Evolutionary conservation across 306 rosid species (phyloP).

Genomic region (Cucurbita moschata): DNA sequence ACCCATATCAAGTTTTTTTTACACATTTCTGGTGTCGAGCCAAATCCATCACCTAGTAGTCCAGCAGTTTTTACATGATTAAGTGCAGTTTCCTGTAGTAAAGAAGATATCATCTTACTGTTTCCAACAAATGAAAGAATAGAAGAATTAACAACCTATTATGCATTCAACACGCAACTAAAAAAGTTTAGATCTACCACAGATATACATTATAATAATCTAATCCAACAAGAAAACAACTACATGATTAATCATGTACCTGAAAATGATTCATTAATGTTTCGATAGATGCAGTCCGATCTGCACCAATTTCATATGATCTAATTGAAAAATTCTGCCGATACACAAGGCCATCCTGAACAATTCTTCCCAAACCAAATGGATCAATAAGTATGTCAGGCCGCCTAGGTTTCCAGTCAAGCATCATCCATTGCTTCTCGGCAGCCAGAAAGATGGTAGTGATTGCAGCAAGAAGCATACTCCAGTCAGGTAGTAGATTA

Average conservation of each 20-base stretch:
- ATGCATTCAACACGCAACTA: background rate
- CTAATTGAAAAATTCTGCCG: slow-evolving; percentile 88
- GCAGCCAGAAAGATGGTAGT: slow-evolving; percentile 98
- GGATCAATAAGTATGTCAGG: slow-evolving; percentile 85
- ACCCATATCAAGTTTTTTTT: slow-evolving; percentile 96
- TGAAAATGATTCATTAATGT: slow-evolving; percentile 97
- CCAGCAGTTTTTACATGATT: slow-evolving; percentile 93
- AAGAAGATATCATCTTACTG: background rate
- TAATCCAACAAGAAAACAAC: background rate
- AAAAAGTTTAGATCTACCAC: background rate
- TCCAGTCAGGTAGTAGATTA: slow-evolving; percentile 96
- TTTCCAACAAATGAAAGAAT: background rate
- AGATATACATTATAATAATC: background rate
- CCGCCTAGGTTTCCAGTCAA: slow-evolving; percentile 98
- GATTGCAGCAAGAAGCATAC: slow-evolving; percentile 99
- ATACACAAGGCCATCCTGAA: slow-evolving; percentile 90
- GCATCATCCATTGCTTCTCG: slow-evolving; percentile 99
- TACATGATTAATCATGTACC: slow-evolving; percentile 21
- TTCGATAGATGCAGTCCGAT: slow-evolving; percentile 95
- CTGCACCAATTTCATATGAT: slow-evolving; percentile 99
- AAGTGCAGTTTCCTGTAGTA: slow-evolving; percentile 83
- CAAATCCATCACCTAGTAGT: slow-evolving; percentile 91
- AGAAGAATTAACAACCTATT: background rate
- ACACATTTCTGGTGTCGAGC: slow-evolving; percentile 95
- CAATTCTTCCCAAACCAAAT: slow-evolving; percentile 83